These are phyloP conservation scores for Alternaria metachromatica DNA, from an alignment of 2,329 filamentous ascomycete genomes.

Conservation along the genomic window DNA sequence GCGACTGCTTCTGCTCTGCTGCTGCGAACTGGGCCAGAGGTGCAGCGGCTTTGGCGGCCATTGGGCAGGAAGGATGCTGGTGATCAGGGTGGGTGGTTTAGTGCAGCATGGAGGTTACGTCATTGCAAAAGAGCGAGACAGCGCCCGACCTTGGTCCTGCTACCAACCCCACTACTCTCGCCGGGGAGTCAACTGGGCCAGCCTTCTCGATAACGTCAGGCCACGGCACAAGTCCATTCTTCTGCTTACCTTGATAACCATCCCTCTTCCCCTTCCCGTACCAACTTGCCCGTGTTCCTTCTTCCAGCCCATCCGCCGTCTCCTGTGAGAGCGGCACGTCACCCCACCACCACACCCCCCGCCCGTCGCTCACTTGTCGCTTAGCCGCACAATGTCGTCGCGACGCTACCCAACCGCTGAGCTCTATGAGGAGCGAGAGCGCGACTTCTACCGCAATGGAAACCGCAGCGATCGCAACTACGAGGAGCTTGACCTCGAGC, in stretches of 20 bases:
- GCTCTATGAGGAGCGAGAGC: conserved; percentile 57
- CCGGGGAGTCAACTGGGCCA: conserved; percentile 26
- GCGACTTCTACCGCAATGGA: conserved; percentile 56
- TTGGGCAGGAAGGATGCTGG: conserved; percentile 18
- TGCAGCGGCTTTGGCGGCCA: conserved; percentile 13
- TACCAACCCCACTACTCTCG: conserved; percentile 27
- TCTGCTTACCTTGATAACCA: conserved; percentile 10
- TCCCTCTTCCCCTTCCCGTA: conserved; percentile 4
- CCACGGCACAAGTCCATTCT: conserved; percentile 19
- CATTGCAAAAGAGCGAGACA: conserved; percentile 16
- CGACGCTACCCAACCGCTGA: conserved; percentile 56
- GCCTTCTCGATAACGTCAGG: conserved; percentile 35
- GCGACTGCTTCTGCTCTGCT: neutral
- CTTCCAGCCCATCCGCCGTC: conserved; percentile 9
- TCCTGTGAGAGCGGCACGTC: conserved; percentile 13
- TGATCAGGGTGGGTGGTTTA: conserved; percentile 16
- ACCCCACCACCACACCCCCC: conserved; percentile 13
- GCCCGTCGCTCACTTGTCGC: conserved; percentile 21
- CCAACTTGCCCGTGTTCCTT: conserved; percentile 5
- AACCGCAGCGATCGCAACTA: conserved; percentile 53
- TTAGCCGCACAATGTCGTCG: conserved; percentile 38
- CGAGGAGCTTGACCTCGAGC: conserved; percentile 59
- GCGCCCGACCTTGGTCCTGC: conserved; percentile 21
- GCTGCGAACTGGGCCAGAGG: conserved; percentile 16
- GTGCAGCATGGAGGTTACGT: conserved; percentile 19